Conservation (phyloP, 2,329 filamentous ascomycete species). For the Curvularia hawaiiensis region DNA sequence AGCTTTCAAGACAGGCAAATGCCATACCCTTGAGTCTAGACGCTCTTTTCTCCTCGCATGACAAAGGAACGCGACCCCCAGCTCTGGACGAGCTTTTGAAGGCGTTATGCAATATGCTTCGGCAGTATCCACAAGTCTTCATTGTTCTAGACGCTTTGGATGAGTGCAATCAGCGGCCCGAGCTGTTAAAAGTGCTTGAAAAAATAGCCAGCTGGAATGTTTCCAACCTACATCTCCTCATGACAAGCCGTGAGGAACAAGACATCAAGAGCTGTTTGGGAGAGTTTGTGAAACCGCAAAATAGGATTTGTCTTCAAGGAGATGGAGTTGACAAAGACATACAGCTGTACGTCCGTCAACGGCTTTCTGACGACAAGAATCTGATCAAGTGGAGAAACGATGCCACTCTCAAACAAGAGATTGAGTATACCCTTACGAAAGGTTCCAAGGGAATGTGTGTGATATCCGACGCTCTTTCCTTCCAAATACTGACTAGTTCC, state of each 20-base stretch:
- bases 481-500: slow-evolving; percentile 10
- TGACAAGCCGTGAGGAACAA: slow-evolving; percentile 37
- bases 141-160: slow-evolving; percentile 38
- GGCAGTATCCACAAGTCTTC: slow-evolving; percentile 24
- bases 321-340: slow-evolving; percentile 37
- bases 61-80: slow-evolving; percentile 31
- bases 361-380: slow-evolving; percentile 44
- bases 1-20: slow-evolving; percentile 36
- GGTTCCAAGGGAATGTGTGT: slow-evolving; percentile 35
- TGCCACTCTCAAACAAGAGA: slow-evolving; percentile 31
- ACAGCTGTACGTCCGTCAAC: slow-evolving; percentile 31
- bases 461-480: neutral
- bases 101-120: slow-evolving; percentile 31
- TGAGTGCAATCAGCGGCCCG: slow-evolving; percentile 29
- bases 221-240: slow-evolving; percentile 30
- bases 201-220: slow-evolving; percentile 28
- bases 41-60: slow-evolving; percentile 31
- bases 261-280: slow-evolving; percentile 35
- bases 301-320: slow-evolving; percentile 30
- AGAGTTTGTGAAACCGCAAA: slow-evolving; percentile 13
- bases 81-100: slow-evolving; percentile 27
- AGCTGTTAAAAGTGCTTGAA: slow-evolving; percentile 30
- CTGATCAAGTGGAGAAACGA: slow-evolving; percentile 35
- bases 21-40: slow-evolving; percentile 27
- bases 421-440: slow-evolving; percentile 37